A percentile compares a stretch with the other conserved stretches of the same genome.
These are phyloP conservation scores for Pseudocercospora macadamiae DNA, from an alignment of 2,329 filamentous ascomycete species.

Conservation along the genomic window DNA sequence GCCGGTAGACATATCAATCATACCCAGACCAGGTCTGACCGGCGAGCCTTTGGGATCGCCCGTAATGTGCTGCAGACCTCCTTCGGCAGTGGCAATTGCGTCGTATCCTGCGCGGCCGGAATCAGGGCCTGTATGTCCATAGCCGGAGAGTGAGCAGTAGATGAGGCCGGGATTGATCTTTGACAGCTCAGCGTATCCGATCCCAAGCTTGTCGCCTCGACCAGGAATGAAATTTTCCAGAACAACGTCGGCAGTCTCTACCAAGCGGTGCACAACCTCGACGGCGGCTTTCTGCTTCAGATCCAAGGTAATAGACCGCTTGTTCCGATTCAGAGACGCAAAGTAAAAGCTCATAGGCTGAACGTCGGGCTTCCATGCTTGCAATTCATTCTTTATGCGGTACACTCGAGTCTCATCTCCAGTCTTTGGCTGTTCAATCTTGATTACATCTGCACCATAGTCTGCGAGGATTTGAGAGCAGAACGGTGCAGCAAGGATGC, in stretches of 20 bases:
- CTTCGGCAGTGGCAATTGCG: constrained; percentile 46
- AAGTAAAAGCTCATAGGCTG: constrained; percentile 47
- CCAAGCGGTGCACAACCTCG: constrained; percentile 38
- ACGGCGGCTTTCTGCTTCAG: constrained; percentile 40
- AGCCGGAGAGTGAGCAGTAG: constrained; percentile 46
- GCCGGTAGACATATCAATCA: constrained; percentile 48
- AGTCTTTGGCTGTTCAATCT: constrained; percentile 41
- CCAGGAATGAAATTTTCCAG: constrained; percentile 49
- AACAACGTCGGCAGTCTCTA: constrained; percentile 40
- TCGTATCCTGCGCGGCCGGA: constrained; percentile 46
- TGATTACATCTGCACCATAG: constrained; percentile 47
- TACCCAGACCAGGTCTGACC: constrained; percentile 43
- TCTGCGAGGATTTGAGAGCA: constrained; percentile 46
- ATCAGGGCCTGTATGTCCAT: constrained; percentile 45
- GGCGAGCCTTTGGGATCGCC: constrained; percentile 43
- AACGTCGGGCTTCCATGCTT: constrained; percentile 30
- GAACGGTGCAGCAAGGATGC: constrained; percentile 32
- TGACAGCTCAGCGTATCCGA: constrained; percentile 42
- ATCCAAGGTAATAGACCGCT: constrained; percentile 42
- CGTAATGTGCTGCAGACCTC: constrained; percentile 46
- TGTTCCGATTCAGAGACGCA: constrained; percentile 47
- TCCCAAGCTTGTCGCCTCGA: constrained; percentile 41
- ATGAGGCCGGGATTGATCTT: constrained; percentile 43
- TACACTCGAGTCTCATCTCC: constrained; percentile 30
- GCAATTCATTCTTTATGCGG: not conserved